Evolutionary conservation across 768 basidiomycete species (phyloP).

Genomic region (Boletus edulis): DNA sequence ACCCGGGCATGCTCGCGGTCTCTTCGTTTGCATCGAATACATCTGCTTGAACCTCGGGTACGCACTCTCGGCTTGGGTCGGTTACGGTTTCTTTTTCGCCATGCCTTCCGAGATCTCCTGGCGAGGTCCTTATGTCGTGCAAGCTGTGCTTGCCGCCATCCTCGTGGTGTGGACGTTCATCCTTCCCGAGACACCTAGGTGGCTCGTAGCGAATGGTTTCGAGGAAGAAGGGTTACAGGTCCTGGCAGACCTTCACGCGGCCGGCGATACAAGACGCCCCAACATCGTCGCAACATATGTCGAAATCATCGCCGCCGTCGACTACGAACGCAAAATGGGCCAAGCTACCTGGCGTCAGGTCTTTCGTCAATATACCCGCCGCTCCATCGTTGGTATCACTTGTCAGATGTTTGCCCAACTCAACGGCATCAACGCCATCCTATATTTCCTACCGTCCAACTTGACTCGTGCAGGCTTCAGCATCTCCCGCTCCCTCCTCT

Average conservation of each 20-base stretch:
- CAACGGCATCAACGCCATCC: slow-evolving; percentile 56
- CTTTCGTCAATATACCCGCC: slow-evolving; percentile 48
- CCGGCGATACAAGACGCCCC: slow-evolving; percentile 43
- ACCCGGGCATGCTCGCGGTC: slow-evolving; percentile 46
- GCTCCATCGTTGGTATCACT: slow-evolving; percentile 49
- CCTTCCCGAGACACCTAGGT: slow-evolving; percentile 53
- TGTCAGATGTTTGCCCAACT: slow-evolving; percentile 56
- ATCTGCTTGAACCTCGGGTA: slow-evolving; percentile 51
- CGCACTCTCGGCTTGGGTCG: slow-evolving; percentile 48
- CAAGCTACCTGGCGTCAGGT: slow-evolving; percentile 48
- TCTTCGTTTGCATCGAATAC: slow-evolving; percentile 54
- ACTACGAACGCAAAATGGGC: slow-evolving; percentile 38
- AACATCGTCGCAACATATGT: slow-evolving; percentile 43
- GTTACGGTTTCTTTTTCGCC: slow-evolving; percentile 49
- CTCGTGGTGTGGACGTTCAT: slow-evolving; percentile 47
- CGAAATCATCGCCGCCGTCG: slow-evolving; percentile 40
- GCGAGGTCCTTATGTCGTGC: slow-evolving; percentile 55
- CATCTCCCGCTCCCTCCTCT: slow-evolving; percentile 42
- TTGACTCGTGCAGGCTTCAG: slow-evolving; percentile 50
- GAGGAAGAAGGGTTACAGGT: slow-evolving; percentile 46
- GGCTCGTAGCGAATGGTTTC: slow-evolving; percentile 54
- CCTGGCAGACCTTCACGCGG: slow-evolving; percentile 57
- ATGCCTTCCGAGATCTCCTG: slow-evolving; percentile 48
- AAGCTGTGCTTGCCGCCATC: slow-evolving; percentile 47
- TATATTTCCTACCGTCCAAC: slow-evolving; percentile 56